Conservation (phyloP, 2,329 filamentous ascomycete species). For the Xylariaceae sp. region DNA sequence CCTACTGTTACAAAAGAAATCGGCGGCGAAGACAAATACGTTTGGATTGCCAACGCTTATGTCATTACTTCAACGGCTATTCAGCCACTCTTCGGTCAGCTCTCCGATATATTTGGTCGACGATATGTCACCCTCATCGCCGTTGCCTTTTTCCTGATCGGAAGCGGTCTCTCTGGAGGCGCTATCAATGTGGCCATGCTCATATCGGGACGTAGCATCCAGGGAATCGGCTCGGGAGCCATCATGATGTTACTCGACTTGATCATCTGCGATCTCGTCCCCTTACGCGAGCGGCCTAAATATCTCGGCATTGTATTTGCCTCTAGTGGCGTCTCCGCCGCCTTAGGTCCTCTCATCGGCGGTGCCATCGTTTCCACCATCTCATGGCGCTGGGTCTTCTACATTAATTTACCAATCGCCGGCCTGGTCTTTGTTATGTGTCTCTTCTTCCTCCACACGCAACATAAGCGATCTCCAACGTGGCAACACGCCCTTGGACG, state of each 20-base stretch:
- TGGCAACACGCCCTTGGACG: no score
- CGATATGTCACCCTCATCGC: constrained; percentile 5
- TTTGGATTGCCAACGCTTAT: constrained; percentile 23
- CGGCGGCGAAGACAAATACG: constrained; percentile 5
- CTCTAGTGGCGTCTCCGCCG: constrained; percentile 39
- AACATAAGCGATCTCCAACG: no score
- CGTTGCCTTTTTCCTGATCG: constrained; percentile 42
- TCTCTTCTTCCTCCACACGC: no score
- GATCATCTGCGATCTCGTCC: constrained; percentile 55
- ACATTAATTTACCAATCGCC: constrained; percentile 41
- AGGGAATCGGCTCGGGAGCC: constrained; percentile 46
- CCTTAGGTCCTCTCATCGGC: constrained; percentile 39
- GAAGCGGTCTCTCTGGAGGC: constrained; percentile 51
- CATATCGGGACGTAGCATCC: constrained; percentile 47
- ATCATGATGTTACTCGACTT: constrained; percentile 49
- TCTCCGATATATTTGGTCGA: constrained; percentile 48
- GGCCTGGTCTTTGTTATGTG: no score
- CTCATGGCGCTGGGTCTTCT: constrained; percentile 51
- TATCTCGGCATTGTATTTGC: constrained; percentile 45
- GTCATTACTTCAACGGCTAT: background rate
- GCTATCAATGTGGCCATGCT: constrained; percentile 47
- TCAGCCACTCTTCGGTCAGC: constrained; percentile 46
- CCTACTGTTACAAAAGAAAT: constrained; percentile 12
- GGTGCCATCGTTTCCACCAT: no score
- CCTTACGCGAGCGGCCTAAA: constrained; percentile 50